Percentiles rank a stretch among this genome's conserved stretches.
Conservation (phyloP, 2,329 filamentous ascomycete genomes). For the Salinomyces thailandicus region DNA sequence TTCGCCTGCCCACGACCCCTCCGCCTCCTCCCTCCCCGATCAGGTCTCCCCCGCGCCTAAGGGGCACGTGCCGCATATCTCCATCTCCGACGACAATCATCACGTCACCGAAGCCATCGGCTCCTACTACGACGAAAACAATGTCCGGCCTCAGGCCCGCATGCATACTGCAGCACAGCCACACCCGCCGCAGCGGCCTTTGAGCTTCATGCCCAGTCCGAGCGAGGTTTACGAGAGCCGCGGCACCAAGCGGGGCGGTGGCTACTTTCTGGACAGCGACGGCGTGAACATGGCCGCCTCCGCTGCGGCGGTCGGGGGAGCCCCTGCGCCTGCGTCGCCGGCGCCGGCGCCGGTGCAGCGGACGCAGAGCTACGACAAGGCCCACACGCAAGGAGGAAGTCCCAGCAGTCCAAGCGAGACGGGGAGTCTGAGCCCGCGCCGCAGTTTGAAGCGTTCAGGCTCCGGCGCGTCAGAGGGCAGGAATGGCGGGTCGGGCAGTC, state of each 20-base stretch:
- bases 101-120: conserved; percentile 93
- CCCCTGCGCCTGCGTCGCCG: conserved; percentile 6
- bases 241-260: conserved; percentile 17
- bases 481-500: conserved; percentile 8
- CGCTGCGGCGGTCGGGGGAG: not conserved
- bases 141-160: conserved; percentile 36
- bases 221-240: conserved; percentile 36
- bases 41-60: conserved; percentile 20
- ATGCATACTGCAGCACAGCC: no score
- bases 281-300: not conserved
- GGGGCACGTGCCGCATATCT: conserved; percentile 51
- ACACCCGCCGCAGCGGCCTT: conserved; percentile 50
- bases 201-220: conserved; percentile 61
- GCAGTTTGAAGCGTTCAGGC: conserved; percentile 24
- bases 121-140: conserved; percentile 55
- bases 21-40: conserved; percentile 38
- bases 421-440: conserved; percentile 10
- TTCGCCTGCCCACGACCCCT: not conserved
- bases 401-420: conserved; percentile 10
- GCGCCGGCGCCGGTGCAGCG: conserved; percentile 19
- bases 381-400: conserved; percentile 2
- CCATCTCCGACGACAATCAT: conserved; percentile 79
- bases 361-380: conserved; percentile 18
- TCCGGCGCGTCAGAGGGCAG: conserved; percentile 22
- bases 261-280: conserved; percentile 17